Evolutionary conservation across 257 asterid genomes (phyloP).

Genomic region (Gynochthodes officinalis): DNA sequence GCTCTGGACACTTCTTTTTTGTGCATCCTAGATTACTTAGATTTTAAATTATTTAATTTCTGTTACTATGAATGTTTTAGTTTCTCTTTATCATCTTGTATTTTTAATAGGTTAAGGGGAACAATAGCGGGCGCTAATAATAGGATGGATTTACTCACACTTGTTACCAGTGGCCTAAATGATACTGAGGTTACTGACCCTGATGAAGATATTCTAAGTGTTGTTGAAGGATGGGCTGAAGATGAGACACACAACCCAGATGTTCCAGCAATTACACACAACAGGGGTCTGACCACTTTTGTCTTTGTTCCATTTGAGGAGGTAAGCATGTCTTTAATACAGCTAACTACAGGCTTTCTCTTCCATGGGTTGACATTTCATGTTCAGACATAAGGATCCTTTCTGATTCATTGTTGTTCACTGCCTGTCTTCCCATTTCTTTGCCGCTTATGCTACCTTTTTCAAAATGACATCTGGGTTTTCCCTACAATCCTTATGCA

Average conservation of each 20-base stretch:
- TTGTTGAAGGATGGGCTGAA: conserved; percentile 88
- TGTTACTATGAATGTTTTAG: not conserved
- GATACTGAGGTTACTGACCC: conserved; percentile 60
- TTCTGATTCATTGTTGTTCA: not conserved
- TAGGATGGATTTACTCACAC: conserved; percentile 76
- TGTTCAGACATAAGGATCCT: not conserved
- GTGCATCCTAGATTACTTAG: not conserved
- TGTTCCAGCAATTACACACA: conserved; percentile 87
- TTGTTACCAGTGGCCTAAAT: conserved; percentile 80
- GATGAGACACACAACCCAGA: conserved; percentile 93
- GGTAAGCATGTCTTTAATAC: conserved; percentile 36
- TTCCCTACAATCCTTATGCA: not conserved
- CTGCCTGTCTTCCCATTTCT: not conserved
- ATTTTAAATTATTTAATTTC: not conserved
- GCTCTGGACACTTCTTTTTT: not conserved
- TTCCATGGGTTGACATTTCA: not conserved
- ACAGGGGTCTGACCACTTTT: conserved; percentile 77
- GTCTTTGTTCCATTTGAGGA: conserved; percentile 95
- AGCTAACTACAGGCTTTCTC: not conserved
- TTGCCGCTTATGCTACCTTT: not conserved
- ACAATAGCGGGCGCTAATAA: conserved; percentile 82
- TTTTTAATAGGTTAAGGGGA: conserved; percentile 70
- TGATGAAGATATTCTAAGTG: conserved; percentile 75
- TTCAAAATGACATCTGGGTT: not conserved
- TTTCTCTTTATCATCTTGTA: not conserved